Evolutionary conservation across 2,329 filamentous ascomycete genomes (phyloP), one percentile per base, ranked within the genome.

Genomic region (Septoria petroselini): DNA sequence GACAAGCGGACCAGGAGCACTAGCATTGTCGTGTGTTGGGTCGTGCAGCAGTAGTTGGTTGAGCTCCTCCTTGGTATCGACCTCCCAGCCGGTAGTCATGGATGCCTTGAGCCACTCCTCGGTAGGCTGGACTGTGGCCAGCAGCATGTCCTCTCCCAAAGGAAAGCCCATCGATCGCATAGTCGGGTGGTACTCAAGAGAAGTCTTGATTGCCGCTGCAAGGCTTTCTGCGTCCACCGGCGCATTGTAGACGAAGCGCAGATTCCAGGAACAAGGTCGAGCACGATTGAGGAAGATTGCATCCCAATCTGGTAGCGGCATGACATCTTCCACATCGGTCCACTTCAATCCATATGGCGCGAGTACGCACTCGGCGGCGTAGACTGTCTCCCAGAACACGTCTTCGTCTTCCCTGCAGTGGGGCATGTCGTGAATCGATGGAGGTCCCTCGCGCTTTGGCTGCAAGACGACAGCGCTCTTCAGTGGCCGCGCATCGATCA

Each of bases 261-360:
- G 52, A 30, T 65, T 66, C 62, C 61, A 65, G 3, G 64, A 65
- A 2, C 53, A 58, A 3, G 62, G 63, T 9, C 64, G 55, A n/a
- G 55, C 53, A 18, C 53, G 54, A 42, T 66, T 56, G 30, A 57
- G 59, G 52, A 65, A 66, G 40, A 65, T 64, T 7, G 62, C 59
- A 45, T 65, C 62, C 64, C 63, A 65, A 44, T 66, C 62, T 2
- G 64, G 64, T 25, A 66, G 49, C 14, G 65, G 62, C 40, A 63
- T 53, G 7, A 68, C 61, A 44, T 68, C 65, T 52, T 67, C 64
- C 7, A 68, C 65, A 41, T 68, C 64, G 8, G 59, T 50, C 65
- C 65, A 68, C 3, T 33, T 46, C 33, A 68, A 50, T 7, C 62
- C 62, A 38, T 61, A 51, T 3, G 54, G 55, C 7, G 57, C 46